Percentiles rank a stretch among this genome's conserved stretches.
phyloP scores from a whole-genome alignment of 257 asterid species.

The Nicotiana undulata region DNA sequence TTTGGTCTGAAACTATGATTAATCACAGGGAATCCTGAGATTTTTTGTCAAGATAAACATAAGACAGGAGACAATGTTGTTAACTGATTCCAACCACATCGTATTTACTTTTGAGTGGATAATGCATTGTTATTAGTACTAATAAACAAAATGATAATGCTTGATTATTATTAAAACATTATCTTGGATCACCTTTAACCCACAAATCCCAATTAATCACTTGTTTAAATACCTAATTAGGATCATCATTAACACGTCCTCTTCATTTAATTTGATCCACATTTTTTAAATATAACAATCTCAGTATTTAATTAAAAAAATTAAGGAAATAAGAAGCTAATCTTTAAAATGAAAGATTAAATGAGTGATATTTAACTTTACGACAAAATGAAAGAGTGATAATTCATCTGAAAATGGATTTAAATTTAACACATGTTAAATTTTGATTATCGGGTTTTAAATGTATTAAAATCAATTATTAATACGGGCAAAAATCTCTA shows the following conservation, averaged over 20 bases:
- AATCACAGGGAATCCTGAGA: background rate
- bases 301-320: too few species aligned
- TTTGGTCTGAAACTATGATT: background rate
- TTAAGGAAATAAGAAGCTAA: too few species aligned
- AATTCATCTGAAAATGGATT: too few species aligned
- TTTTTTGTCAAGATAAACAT: constrained; percentile 5
- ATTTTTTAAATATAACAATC: too few species aligned
- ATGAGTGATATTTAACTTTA: too few species aligned
- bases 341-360: too few species aligned
- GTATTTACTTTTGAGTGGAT: background rate
- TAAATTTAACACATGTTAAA: too few species aligned
- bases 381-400: too few species aligned
- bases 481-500: too few species aligned
- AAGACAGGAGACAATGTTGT: background rate
- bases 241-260: background rate
- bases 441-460: background rate
- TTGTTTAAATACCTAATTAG: background rate
- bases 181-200: constrained; percentile 6
- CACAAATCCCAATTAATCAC: constrained; percentile 9
- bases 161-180: background rate
- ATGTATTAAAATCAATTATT: background rate
- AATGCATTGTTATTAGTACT: background rate
- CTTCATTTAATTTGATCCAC: background rate
- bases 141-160: background rate
- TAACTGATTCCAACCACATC: constrained; percentile 8